These are phyloP conservation scores for Fusarium sulawesiense DNA, from an alignment of 2,329 filamentous ascomycete genomes.

Conservation along the genomic window DNA sequence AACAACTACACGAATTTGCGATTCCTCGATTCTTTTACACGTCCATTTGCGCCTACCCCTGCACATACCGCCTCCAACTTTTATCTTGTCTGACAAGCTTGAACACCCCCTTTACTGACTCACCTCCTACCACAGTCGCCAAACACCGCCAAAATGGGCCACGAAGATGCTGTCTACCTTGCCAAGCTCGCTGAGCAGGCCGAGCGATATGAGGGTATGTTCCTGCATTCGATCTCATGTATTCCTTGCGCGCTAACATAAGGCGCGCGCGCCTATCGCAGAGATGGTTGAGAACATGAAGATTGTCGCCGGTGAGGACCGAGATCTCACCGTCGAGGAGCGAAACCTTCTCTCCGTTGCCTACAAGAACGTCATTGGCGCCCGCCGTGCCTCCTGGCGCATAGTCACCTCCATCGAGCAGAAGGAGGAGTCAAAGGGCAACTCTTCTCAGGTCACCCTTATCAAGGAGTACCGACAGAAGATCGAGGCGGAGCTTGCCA, in stretches of 20 bases:
- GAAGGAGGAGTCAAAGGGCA: constrained; percentile 99
- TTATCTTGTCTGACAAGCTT: constrained; percentile 35
- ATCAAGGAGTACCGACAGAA: constrained; percentile 98
- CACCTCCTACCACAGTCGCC: constrained; percentile 36
- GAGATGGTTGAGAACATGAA: constrained; percentile 99
- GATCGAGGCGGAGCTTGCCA: constrained; percentile 97
- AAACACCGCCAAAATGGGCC: constrained; percentile 82
- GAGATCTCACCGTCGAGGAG: constrained; percentile 93
- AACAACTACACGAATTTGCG: constrained; percentile 27
- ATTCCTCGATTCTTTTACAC: constrained; percentile 18
- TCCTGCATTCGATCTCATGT: constrained; percentile 6
- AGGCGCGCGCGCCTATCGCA: constrained; percentile 69
- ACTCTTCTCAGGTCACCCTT: constrained; percentile 90
- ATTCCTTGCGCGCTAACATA: constrained; percentile 43
- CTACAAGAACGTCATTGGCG: constrained; percentile 99
- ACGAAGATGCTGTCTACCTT: constrained; percentile 99
- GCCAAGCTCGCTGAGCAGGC: constrained; percentile 99
- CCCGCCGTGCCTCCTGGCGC: constrained; percentile 98
- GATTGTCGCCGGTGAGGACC: constrained; percentile 92
- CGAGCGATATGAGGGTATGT: constrained; percentile 97
- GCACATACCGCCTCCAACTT: constrained; percentile 25
- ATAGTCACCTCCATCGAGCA: constrained; percentile 99
- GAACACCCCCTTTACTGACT: constrained; percentile 43
- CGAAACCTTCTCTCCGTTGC: constrained; percentile 98
- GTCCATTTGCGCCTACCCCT: constrained; percentile 35